Conservation (phyloP, 352 stramenopile species). For the Globisporangium acanthophoron region DNA sequence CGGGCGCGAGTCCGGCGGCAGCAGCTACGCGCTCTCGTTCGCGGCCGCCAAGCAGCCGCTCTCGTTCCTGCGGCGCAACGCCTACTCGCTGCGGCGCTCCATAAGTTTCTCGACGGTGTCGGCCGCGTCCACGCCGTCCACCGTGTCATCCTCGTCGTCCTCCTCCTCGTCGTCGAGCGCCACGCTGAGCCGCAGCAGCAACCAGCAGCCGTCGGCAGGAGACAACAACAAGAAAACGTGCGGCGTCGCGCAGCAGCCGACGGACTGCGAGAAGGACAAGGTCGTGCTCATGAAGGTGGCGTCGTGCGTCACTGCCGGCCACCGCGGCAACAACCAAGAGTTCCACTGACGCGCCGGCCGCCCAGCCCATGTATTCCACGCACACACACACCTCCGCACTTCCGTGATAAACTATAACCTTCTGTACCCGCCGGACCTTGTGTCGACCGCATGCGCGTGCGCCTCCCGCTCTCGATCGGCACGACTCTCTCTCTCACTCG, state of each 20-base stretch:
- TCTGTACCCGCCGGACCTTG: not conserved
- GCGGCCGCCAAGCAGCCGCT: slow-evolving; percentile 66
- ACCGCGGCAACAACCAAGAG: slow-evolving; percentile 19
- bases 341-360: slow-evolving; percentile 7
- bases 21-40: slow-evolving; percentile 33
- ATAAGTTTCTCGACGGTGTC: slow-evolving; percentile 51
- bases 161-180: slow-evolving; percentile 17
- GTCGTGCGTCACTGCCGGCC: slow-evolving; percentile 10
- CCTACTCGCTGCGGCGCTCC: slow-evolving; percentile 55
- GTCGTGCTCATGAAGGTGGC: slow-evolving; percentile 46
- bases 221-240: slow-evolving; percentile 16
- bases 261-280: slow-evolving; percentile 62
- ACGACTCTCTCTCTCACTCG: not conserved
- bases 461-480: not conserved
- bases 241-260: slow-evolving; percentile 18
- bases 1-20: slow-evolving; percentile 17
- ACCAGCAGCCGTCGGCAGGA: slow-evolving; percentile 1
- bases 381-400: not conserved
- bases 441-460: too few species aligned
- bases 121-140: slow-evolving; percentile 29
- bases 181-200: not conserved
- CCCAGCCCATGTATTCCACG: slow-evolving; percentile 5
- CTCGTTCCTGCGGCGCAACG: slow-evolving; percentile 63
- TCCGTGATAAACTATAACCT: slow-evolving; percentile 6
- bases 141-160: slow-evolving; percentile 27